phyloP scores from a whole-genome alignment of 768 basidiomycete species.

The Dendrothele bispora region DNA sequence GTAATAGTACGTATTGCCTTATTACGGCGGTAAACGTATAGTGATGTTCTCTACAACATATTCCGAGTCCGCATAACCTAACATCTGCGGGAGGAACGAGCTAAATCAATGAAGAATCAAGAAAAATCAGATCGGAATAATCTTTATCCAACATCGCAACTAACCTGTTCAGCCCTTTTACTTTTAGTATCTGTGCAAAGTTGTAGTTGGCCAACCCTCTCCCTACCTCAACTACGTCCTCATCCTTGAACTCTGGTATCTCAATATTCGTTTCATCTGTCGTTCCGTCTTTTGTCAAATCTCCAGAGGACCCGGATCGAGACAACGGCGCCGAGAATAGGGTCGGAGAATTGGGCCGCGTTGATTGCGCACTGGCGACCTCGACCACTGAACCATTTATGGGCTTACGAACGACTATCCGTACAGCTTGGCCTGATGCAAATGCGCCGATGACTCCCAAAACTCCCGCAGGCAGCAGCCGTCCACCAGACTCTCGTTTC shows the following conservation, averaged over 20 bases:
- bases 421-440: constrained; percentile 93
- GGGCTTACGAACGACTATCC: constrained; percentile 60
- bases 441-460: constrained; percentile 84
- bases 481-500: constrained; percentile 83
- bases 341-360: constrained; percentile 59
- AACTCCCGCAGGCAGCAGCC: constrained; percentile 91
- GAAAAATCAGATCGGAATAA: neutral
- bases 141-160: too few species aligned
- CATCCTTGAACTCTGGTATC: constrained; percentile 36
- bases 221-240: constrained; percentile 85
- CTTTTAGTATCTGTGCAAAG: constrained; percentile 82
- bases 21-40: constrained; percentile 57
- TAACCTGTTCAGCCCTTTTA: constrained; percentile 91
- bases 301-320: constrained; percentile 34
- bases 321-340: constrained; percentile 43
- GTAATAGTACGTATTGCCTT: too few species aligned
- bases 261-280: constrained; percentile 27
- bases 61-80: constrained; percentile 96
- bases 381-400: constrained; percentile 28
- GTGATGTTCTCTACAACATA: constrained; percentile 97
- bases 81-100: constrained; percentile 70
- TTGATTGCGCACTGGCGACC: constrained; percentile 30
- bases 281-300: constrained; percentile 11
- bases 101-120: constrained; percentile 39
- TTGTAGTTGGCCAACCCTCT: constrained; percentile 96